Evolutionary conservation across 2,329 filamentous ascomycete genomes (phyloP), one percentile per base, ranked within the genome.

Genomic region (Lasiodiplodia sp.): DNA sequence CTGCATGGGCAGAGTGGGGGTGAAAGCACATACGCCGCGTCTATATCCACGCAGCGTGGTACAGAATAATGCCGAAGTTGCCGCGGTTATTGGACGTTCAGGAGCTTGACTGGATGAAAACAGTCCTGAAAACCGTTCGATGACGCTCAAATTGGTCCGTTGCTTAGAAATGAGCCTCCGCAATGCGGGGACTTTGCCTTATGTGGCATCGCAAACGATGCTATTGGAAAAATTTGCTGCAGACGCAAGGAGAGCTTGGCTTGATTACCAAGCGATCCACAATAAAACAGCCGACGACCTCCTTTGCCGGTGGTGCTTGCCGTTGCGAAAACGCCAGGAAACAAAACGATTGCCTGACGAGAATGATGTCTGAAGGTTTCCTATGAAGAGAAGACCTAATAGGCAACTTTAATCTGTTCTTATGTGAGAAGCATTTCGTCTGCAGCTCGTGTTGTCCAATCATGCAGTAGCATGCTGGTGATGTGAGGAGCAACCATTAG

Each of bases 331-430:
- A 3, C n/a, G 7, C 18, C 8, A 11, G n/a, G 3, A 21, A 11
- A 21, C 18, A 18, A 11, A 47, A 8, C 40, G 18, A 8, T 8
- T 44, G 40, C 16, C 8, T 16, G 6, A 3, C 16, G 8, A 18
- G 5, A 16, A 44, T 16, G 5, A 7, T 40, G 38, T 44, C 14
- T 6, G 18, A 16, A 2, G 38, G 1, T 2, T 18, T 40, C 1
- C 40, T 44, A 8, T 18, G 2, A 18, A 18, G 6, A 21, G 18
- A 47, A 21, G 18, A 47, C 2, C 8, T 34, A 34, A 34, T 34
- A 34, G 31, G 0, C 1, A 10, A 8, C 1, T 34, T 0, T 10
- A 34, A 3, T 34, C 0, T 34, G 31, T 0, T 34, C 2, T 34
- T 34, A 34, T 1, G 31, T 34, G 31, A 34, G 31, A 34, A 34